Evolutionary conservation across 176 grass and related monocot species (phyloP).

Genomic region (Chloris gayana): DNA sequence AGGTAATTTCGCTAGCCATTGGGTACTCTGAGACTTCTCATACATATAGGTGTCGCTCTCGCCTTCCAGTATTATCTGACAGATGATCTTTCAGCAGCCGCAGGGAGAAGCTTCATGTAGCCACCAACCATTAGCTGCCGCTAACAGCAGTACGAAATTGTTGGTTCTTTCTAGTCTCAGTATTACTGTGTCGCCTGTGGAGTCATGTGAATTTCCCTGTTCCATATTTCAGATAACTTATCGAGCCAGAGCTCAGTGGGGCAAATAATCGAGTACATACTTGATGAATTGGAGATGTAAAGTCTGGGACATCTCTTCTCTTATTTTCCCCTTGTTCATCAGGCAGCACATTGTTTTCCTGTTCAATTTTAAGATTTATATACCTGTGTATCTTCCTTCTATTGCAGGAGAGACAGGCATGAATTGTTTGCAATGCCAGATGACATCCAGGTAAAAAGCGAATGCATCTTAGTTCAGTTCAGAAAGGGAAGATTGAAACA

Average conservation of each 20-base stretch:
- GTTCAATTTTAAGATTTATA: not conserved
- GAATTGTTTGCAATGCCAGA: conserved; percentile 77
- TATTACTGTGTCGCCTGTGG: not conserved
- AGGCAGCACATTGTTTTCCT: not conserved
- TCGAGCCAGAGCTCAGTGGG: conserved; percentile 28
- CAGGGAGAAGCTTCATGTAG: conserved; percentile 50
- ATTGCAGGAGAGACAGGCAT: conserved; percentile 58
- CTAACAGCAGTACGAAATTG: not conserved
- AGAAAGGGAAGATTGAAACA: not conserved
- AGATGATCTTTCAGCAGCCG: conserved; percentile 27
- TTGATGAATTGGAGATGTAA: conserved; percentile 67
- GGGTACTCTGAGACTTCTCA: not conserved
- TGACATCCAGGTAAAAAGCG: conserved; percentile 53
- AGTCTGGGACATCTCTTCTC: not conserved
- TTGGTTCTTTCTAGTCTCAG: not conserved
- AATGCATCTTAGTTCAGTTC: not conserved
- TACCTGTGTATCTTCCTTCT: not conserved
- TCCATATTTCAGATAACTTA: conserved; percentile 29
- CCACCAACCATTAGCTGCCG: conserved; percentile 18
- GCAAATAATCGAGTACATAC: conserved; percentile 61
- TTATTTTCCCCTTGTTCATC: not conserved
- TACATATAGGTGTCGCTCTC: too few species aligned
- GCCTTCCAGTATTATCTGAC: conserved; percentile 3
- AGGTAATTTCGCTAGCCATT: conserved; percentile 15
- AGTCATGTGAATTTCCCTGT: not conserved